Evolutionary conservation across 2,329 filamentous ascomycete species (phyloP), one percentile per base, ranked within the genome.

Genomic region (Graphilbum sp.): DNA sequence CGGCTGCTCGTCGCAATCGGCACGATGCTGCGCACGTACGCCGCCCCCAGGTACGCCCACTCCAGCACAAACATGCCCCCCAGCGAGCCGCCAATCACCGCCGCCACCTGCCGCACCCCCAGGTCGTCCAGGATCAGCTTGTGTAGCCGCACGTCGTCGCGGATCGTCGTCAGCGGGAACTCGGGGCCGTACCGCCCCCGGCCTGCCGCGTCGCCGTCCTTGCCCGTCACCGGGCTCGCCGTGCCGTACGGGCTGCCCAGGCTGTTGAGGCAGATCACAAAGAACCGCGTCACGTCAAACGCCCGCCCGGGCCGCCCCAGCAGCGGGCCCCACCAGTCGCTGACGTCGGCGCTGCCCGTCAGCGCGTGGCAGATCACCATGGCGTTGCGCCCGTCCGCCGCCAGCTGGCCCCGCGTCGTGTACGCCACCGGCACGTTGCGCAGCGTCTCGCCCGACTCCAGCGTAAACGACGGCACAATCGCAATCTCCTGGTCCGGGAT

Each of bases 141-240:
- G 62, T 90, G 86, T 35, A 90, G 66, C 46, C 82, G 86, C 38
- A 96, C 88, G 61, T 98, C 90, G 54, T 98, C 90, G 47, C 88
- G 70, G 45, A 98, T 84, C 0, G 90, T 96, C 1, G 90, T 95
- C 45, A 98, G 62, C 34, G 90, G 90, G 49, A 98, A 98, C 52
- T 98, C 90, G 1, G 90, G 90, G 0, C 90, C 90, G 52, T 98
- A 98, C 48, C 72, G 72, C 16, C 74, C 86, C 45, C 82, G 75
- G 37, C 64, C 64, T 15, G 69, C 61, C 15, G 69, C 61, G 49
- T 92, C 73, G 13, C 86, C 86, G 52, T 95, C 79, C 56, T 84
- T 92, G 48, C 77, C 78, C 2, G 90, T 98, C 38, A 88, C 82
- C 1, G 84, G 83, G 53, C 83, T 88, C n/a, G 81, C 82, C 41